phyloP scores from a whole-genome alignment of 352 stramenopile species.

The Phytophthora hybrid region DNA sequence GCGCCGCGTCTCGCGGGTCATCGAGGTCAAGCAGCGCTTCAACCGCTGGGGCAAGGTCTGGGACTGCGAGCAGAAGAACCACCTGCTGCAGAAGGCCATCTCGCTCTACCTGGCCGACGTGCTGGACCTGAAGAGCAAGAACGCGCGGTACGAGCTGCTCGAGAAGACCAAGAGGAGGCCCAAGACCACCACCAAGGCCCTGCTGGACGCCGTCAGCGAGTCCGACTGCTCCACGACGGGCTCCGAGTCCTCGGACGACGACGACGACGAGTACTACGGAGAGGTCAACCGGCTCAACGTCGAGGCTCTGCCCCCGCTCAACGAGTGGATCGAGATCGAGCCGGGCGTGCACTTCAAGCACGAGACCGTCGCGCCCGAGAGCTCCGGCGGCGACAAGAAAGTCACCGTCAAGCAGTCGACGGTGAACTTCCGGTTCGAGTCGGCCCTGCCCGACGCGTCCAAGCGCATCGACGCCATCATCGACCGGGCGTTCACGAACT shows the following conservation, averaged over 20 bases:
- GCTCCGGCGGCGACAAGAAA: constrained; percentile 32
- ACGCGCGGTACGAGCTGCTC: constrained; percentile 58
- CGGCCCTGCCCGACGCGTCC: constrained; percentile 35
- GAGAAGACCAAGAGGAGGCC: constrained; percentile 43
- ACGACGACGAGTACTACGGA: constrained; percentile 37
- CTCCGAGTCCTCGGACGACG: constrained; percentile 36
- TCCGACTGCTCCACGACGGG: constrained; percentile 34
- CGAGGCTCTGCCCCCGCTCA: constrained; percentile 45
- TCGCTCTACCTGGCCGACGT: constrained; percentile 51
- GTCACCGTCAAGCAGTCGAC: constrained; percentile 37
- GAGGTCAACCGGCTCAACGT: constrained; percentile 51
- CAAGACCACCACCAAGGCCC: constrained; percentile 23
- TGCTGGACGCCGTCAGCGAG: constrained; percentile 30
- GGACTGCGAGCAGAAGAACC: constrained; percentile 54
- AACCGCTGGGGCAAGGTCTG: constrained; percentile 47
- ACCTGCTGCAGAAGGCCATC: constrained; percentile 68
- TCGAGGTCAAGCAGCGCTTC: constrained; percentile 55
- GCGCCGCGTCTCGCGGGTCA: constrained; percentile 37
- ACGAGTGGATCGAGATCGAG: constrained; percentile 61
- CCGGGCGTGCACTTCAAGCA: constrained; percentile 56
- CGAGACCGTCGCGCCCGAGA: constrained; percentile 41
- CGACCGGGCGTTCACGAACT: constrained; percentile 44
- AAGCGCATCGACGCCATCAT: constrained; percentile 57
- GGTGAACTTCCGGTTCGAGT: constrained; percentile 41
- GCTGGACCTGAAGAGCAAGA: constrained; percentile 48